A percentile compares a stretch with the other conserved stretches of the same genome.
These are phyloP conservation scores for Rusavskia elegans DNA, from an alignment of 495 filamentous ascomycete genomes.

Conservation along the genomic window DNA sequence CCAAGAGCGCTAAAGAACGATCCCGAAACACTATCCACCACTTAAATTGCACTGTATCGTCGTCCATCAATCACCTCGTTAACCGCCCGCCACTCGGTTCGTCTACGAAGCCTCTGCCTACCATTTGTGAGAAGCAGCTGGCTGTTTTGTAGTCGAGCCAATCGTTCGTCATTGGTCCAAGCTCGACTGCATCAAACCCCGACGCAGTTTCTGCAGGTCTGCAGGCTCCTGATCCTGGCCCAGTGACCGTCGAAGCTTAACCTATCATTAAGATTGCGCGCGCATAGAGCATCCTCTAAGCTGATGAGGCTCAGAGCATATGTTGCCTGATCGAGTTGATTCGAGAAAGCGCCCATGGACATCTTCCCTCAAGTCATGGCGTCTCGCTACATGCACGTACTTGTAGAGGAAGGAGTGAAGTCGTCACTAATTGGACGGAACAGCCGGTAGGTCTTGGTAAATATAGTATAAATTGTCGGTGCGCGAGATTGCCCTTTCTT, in stretches of 20 bases:
- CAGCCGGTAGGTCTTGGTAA: neutral
- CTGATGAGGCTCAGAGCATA: neutral
- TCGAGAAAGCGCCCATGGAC: neutral
- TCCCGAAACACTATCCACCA: neutral
- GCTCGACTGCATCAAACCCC: neutral
- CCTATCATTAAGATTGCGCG: constrained; percentile 9
- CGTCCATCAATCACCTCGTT: neutral
- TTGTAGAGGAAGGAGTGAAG: neutral
- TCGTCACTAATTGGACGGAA: neutral
- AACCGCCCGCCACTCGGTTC: neutral
- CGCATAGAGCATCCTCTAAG: neutral
- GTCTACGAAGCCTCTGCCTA: neutral
- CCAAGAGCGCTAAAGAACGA: neutral
- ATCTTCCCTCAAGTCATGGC: neutral
- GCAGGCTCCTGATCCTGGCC: neutral
- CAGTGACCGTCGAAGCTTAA: neutral
- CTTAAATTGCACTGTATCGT: neutral
- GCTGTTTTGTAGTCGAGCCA: neutral
- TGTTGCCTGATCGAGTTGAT: neutral
- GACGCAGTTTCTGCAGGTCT: neutral
- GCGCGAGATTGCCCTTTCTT: neutral
- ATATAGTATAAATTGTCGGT: neutral
- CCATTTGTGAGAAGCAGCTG: neutral
- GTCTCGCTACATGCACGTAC: neutral
- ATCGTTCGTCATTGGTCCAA: neutral